phyloP scores from a whole-genome alignment of 2,329 filamentous ascomycete genomes.

The Cladophialophora exuberans region DNA sequence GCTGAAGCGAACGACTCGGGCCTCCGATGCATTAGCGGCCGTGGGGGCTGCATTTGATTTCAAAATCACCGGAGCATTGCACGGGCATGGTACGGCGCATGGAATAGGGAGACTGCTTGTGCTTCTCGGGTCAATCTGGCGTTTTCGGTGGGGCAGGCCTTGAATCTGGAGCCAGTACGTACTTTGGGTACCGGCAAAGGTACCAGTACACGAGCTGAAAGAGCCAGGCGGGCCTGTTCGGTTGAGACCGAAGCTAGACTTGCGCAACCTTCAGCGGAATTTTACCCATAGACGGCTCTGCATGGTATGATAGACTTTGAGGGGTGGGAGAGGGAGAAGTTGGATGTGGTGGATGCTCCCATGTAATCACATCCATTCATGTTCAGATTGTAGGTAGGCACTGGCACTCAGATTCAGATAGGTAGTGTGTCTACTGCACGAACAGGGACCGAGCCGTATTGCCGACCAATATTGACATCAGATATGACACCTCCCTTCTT shows the following conservation, averaged over 20 bases:
- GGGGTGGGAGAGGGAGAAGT: too few species aligned
- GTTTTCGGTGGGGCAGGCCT: not conserved
- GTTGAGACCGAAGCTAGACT: too few species aligned
- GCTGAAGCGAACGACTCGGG: conserved; percentile 14
- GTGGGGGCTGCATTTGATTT: conserved; percentile 18
- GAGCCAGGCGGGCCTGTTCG: too few species aligned
- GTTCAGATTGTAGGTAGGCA: not conserved
- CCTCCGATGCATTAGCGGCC: conserved; percentile 20
- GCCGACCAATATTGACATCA: not conserved
- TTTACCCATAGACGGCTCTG: not conserved
- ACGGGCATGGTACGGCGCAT: conserved; percentile 10
- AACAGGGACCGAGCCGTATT: not conserved
- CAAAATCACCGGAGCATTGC: conserved; percentile 4
- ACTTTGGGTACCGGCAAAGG: not conserved
- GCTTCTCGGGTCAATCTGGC: not conserved
- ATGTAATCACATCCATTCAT: not conserved
- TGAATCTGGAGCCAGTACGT: not conserved
- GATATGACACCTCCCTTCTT: not conserved
- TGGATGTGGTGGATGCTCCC: too few species aligned
- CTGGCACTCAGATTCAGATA: not conserved
- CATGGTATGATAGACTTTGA: not conserved
- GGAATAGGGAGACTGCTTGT: conserved; percentile 4
- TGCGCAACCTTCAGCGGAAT: too few species aligned
- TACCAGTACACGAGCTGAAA: too few species aligned
- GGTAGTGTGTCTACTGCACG: not conserved